Evolutionary conservation across 305 asterid species (phyloP).

Genomic region (Ilex paraguariensis): DNA sequence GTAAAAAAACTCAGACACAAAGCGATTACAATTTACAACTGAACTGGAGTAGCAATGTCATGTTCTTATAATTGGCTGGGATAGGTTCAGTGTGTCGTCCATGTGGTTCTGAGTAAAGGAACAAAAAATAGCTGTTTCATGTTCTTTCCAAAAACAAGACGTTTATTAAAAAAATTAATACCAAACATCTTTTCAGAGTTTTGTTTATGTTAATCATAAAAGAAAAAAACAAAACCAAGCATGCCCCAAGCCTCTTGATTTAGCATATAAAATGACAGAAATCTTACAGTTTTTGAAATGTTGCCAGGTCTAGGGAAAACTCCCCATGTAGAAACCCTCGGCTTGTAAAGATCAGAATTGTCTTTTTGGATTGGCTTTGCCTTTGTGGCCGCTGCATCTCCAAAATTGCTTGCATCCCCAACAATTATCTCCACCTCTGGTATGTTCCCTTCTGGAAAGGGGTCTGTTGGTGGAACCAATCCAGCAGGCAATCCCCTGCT

Average conservation of each 20-base stretch:
- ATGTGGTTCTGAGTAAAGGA: too few relatives aligned
- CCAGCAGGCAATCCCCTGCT: conserved; percentile 77
- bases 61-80: too few relatives aligned
- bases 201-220: too few relatives aligned
- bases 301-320: conserved; percentile 84
- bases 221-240: too few relatives aligned
- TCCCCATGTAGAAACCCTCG: conserved; percentile 98
- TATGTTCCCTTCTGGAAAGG: conserved; percentile 51
- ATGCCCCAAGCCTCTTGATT: too few relatives aligned
- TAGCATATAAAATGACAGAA: background rate
- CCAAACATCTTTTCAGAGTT: too few relatives aligned
- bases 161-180: too few relatives aligned
- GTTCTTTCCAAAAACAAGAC: too few relatives aligned
- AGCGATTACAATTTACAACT: background rate
- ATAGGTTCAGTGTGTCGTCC: too few relatives aligned
- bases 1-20: too few relatives aligned
- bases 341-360: conserved; percentile 56
- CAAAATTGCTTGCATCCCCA: conserved; percentile 71
- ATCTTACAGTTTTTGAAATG: conserved; percentile 76
- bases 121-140: background rate
- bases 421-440: conserved; percentile 84
- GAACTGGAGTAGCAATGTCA: too few relatives aligned
- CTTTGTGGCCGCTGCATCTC: conserved; percentile 21
- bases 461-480: conserved; percentile 52
- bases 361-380: conserved; percentile 28